Percentiles rank a stretch among this genome's conserved stretches.
phyloP scores from a whole-genome alignment of 2,329 filamentous ascomycete species.

The Stromatinia cepivora region DNA sequence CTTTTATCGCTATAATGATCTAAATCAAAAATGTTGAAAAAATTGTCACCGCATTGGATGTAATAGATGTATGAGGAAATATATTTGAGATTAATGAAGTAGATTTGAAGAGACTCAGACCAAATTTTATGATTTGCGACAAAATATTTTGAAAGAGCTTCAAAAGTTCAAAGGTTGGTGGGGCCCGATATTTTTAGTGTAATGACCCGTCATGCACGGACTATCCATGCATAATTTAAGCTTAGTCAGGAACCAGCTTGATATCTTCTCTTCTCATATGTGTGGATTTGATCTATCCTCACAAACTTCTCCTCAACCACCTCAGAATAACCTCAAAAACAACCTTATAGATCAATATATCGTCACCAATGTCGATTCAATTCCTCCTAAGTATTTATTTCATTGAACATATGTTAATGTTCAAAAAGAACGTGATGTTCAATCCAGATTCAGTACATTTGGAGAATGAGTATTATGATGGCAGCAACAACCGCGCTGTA shows the following conservation, averaged over 20 bases:
- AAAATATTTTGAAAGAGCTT: conserved; percentile 14
- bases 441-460: no score
- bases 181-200: not conserved
- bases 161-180: conserved; percentile 8
- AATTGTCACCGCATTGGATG: not conserved
- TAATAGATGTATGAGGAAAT: not conserved
- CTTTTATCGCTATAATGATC: conserved; percentile 1
- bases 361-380: no score
- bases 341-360: no score
- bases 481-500: no score
- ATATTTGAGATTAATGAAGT: not conserved
- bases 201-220: not conserved
- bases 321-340: no score
- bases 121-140: conserved; percentile 11
- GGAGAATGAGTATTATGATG: no score
- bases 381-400: no score
- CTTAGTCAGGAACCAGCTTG: not conserved
- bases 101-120: not conserved
- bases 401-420: no score
- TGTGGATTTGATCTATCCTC: not conserved
- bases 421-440: no score
- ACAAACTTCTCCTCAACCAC: no score
- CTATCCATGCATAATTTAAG: not conserved
- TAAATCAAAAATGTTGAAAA: not conserved
- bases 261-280: not conserved